Conservation (phyloP, 179 eudicot genomes). For the Corrigiola litoralis region DNA sequence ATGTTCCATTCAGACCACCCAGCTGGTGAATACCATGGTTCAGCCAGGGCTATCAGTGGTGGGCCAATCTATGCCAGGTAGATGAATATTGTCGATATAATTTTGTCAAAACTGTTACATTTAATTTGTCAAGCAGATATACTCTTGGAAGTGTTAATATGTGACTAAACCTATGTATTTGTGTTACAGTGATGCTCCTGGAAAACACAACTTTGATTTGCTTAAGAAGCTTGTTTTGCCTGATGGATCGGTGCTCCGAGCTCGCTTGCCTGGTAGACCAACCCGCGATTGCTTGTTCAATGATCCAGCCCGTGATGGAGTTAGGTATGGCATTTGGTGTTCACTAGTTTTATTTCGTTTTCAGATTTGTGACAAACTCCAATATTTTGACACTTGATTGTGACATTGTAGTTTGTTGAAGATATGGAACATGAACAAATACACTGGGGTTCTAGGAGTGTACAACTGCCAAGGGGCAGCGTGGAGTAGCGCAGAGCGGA, state of each 20-base stretch:
- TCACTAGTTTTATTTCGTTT: not conserved
- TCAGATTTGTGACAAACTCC: not conserved
- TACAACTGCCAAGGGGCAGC: conserved; percentile 99
- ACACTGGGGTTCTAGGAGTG: conserved; percentile 88
- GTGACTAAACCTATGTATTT: not conserved
- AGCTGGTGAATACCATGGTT: conserved; percentile 92
- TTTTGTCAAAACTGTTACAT: not conserved
- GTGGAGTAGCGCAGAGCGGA: conserved; percentile 67
- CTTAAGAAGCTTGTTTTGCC: conserved; percentile 87
- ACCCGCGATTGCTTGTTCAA: conserved; percentile 82
- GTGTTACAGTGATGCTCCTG: conserved; percentile 88
- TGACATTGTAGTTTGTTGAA: conserved; percentile 82
- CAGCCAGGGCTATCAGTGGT: conserved; percentile 95
- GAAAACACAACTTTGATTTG: conserved; percentile 82
- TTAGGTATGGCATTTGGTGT: conserved; percentile 44
- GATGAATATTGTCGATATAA: not conserved
- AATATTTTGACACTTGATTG: no score
- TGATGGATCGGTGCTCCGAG: conserved; percentile 91
- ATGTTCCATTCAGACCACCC: conserved; percentile 97
- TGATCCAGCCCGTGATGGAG: conserved; percentile 92
- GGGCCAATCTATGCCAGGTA: conserved; percentile 95
- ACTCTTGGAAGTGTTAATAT: no score
- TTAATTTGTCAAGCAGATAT: not conserved
- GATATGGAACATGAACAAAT: conserved; percentile 98
- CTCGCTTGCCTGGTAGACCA: conserved; percentile 88